Evolutionary conservation across 805 yeast genomes (phyloP).

Genomic region (Suhomyces sp.): DNA sequence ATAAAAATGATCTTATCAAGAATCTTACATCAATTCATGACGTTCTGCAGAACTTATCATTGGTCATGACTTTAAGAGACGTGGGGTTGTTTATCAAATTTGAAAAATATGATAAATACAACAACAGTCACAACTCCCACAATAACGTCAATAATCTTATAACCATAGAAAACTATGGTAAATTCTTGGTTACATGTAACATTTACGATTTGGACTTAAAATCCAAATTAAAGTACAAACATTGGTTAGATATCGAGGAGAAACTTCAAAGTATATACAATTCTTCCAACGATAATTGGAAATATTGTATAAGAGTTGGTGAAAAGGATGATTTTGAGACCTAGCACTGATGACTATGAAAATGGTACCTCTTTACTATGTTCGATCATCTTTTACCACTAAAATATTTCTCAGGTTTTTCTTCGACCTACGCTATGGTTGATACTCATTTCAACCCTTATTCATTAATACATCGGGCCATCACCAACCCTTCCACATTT

Average conservation of each 20-base stretch:
- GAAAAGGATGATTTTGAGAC: slow-evolving; percentile 2
- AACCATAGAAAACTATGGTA: slow-evolving; percentile 22
- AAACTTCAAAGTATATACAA: slow-evolving; percentile 33
- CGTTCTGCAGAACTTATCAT: slow-evolving; percentile 40
- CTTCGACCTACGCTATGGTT: no score
- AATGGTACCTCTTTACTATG: no score
- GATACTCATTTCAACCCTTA: no score
- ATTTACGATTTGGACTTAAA: slow-evolving; percentile 53
- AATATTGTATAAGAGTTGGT: slow-evolving; percentile 21
- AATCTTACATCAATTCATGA: slow-evolving; percentile 33
- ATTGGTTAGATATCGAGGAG: slow-evolving; percentile 48
- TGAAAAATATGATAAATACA: slow-evolving; percentile 26
- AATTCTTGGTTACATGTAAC: slow-evolving; percentile 33
- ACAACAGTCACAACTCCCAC: slow-evolving; percentile 30
- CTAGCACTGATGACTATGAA: no score
- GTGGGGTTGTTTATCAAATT: slow-evolving; percentile 52
- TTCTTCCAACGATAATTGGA: slow-evolving; percentile 30
- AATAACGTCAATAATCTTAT: slow-evolving; percentile 28
- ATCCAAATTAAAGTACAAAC: slow-evolving; percentile 39
- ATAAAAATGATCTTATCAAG: slow-evolving; percentile 30
- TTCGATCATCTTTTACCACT: no score
- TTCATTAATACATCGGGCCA: no score
- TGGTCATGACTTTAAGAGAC: slow-evolving; percentile 56
- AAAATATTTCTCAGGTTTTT: no score
- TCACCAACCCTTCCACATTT: no score